These are phyloP conservation scores for Ophiocordyceps camponoti-leonardi DNA, from an alignment of 2,329 filamentous ascomycete species.

Conservation along the genomic window DNA sequence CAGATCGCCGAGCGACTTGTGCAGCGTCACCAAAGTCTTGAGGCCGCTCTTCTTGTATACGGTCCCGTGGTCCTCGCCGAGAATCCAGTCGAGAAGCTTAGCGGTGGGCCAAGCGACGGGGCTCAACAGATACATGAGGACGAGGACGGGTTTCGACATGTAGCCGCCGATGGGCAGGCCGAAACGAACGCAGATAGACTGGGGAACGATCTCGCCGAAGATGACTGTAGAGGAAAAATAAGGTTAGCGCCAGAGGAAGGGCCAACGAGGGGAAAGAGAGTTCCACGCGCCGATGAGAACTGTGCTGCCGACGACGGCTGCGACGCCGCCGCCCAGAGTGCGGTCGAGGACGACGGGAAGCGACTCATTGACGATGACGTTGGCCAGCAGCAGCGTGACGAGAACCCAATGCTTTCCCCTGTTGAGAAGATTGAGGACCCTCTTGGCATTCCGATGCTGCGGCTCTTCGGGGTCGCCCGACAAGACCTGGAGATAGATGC, in stretches of 20 bases:
- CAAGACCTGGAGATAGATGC: conserved; percentile 93
- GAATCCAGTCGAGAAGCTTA: conserved; percentile 81
- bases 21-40: conserved; percentile 88
- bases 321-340: conserved; percentile 84
- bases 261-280: conserved; percentile 1
- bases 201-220: conserved; percentile 90
- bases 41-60: conserved; percentile 96
- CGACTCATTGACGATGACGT: conserved; percentile 96
- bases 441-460: conserved; percentile 73
- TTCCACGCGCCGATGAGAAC: conserved; percentile 63
- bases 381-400: conserved; percentile 82
- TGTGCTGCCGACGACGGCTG: conserved; percentile 84
- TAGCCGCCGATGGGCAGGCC: conserved; percentile 87
- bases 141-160: conserved; percentile 75
- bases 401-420: conserved; percentile 96
- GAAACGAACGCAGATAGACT: conserved; percentile 91
- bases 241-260: background rate
- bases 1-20: conserved; percentile 76
- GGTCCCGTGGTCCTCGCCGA: conserved; percentile 90
- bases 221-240: conserved; percentile 62
- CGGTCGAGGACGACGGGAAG: conserved; percentile 88
- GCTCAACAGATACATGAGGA: conserved; percentile 81
- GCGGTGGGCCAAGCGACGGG: conserved; percentile 89
- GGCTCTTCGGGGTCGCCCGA: conserved; percentile 66
- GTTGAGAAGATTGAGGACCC: conserved; percentile 63